Conservation (phyloP, 2,329 filamentous ascomycete species). For the Venturia aucupariae region DNA sequence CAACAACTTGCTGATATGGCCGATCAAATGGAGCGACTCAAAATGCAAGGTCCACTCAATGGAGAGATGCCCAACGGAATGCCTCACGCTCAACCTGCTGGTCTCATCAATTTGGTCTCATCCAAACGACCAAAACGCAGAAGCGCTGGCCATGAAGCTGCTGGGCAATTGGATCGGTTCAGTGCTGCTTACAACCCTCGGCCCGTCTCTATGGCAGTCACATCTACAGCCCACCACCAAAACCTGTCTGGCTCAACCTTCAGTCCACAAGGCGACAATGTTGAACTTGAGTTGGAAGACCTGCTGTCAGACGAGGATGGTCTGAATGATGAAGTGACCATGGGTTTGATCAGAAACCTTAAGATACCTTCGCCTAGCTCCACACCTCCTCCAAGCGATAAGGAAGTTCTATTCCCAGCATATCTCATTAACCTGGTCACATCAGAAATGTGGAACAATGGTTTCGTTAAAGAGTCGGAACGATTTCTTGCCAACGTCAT, state of each 20-base stretch:
- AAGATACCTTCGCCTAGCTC: conserved; percentile 88
- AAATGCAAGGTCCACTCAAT: conserved; percentile 65
- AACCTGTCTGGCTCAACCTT: conserved; percentile 68
- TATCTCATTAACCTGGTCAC: conserved; percentile 99
- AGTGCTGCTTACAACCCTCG: conserved; percentile 88
- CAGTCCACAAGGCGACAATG: conserved; percentile 73
- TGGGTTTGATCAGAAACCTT: conserved; percentile 90
- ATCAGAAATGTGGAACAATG: conserved; percentile 99
- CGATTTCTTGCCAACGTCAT: conserved; percentile 98
- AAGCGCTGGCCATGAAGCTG: conserved; percentile 78
- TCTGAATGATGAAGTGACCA: conserved; percentile 91
- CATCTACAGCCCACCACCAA: conserved; percentile 54
- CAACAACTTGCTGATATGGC: conserved; percentile 85
- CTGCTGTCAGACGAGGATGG: conserved; percentile 91
- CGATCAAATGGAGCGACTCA: conserved; percentile 84
- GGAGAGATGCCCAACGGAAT: conserved; percentile 57
- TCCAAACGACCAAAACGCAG: conserved; percentile 95
- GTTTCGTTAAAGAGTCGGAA: conserved; percentile 98
- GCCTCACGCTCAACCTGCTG: conserved; percentile 45
- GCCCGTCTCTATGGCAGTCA: conserved; percentile 89
- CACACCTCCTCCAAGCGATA: conserved; percentile 86
- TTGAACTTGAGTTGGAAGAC: conserved; percentile 90
- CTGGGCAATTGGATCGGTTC: conserved; percentile 72
- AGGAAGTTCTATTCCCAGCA: conserved; percentile 96
- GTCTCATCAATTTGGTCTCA: conserved; percentile 91